Conservation (phyloP, 2,329 filamentous ascomycete genomes). For the Arthroderma sp. region DNA sequence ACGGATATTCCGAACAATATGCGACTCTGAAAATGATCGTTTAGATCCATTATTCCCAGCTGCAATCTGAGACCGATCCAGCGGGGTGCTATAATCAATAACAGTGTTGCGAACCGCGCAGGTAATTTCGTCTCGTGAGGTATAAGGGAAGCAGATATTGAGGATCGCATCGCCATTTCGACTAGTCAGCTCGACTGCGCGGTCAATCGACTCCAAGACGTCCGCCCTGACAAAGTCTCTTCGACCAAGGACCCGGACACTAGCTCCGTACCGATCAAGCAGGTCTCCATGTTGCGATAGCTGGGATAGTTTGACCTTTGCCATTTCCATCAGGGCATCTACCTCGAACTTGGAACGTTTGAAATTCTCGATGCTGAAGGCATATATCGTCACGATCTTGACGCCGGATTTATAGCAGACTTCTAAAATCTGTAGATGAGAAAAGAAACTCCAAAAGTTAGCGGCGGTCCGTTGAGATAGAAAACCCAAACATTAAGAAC, state of each 20-base stretch:
- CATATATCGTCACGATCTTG: constrained; percentile 93
- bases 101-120: constrained; percentile 79
- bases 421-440: constrained; percentile 60
- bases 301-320: constrained; percentile 86
- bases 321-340: constrained; percentile 93
- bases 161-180: constrained; percentile 68
- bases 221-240: constrained; percentile 72
- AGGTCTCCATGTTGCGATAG: constrained; percentile 86
- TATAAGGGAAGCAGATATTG: constrained; percentile 97
- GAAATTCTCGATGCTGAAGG: constrained; percentile 98
- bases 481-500: not conserved
- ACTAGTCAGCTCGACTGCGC: constrained; percentile 72
- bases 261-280: constrained; percentile 81
- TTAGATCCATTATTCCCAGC: constrained; percentile 25
- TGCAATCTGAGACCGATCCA: constrained; percentile 34
- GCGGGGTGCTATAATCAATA: constrained; percentile 65
- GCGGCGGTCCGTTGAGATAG: not conserved
- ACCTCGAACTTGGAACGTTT: constrained; percentile 95
- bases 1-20: constrained; percentile 75
- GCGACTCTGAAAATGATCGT: constrained; percentile 71
- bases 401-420: constrained; percentile 97
- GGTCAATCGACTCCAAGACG: constrained; percentile 77
- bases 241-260: constrained; percentile 73
- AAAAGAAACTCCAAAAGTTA: not conserved
- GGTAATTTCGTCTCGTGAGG: constrained; percentile 88